Conservation (phyloP, 371 early-diverging fungal genomes). For the Amoeboaphelidium occidentale region DNA sequence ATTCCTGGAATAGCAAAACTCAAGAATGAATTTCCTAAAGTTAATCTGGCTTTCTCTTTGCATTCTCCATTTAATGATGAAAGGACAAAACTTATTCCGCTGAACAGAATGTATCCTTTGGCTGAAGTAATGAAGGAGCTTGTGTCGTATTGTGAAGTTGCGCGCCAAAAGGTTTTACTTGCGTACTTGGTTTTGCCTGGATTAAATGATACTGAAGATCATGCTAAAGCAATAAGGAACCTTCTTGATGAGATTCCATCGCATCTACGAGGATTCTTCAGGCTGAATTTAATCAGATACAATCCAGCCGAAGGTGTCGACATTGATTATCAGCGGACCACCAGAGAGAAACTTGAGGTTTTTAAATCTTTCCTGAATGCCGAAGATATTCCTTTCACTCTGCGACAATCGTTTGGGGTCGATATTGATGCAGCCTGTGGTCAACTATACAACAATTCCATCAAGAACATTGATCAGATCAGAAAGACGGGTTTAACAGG, state of each 20-base stretch:
- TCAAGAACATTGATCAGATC: too few species aligned
- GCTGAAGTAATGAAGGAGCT: background rate
- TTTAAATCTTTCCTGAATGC: background rate
- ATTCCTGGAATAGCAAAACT: background rate
- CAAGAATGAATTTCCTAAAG: background rate
- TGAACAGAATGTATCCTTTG: background rate
- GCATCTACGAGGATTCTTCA: background rate
- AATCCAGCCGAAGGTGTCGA: background rate
- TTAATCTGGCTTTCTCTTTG: background rate
- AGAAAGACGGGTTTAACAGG: too few species aligned
- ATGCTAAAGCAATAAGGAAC: background rate
- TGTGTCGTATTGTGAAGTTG: background rate
- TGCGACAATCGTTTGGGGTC: background rate
- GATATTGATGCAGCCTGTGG: background rate
- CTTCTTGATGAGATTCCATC: background rate
- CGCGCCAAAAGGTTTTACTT: background rate
- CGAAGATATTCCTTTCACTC: background rate
- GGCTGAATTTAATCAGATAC: background rate
- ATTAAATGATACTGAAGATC: background rate
- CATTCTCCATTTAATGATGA: background rate
- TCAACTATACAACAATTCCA: background rate
- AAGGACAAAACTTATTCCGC: background rate
- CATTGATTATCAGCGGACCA: background rate
- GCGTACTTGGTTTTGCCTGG: background rate
- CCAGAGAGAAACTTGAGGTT: background rate